Base-by-base conservation (phyloP, 306 rosid genomes). In the Arachis hypogaea region DNA sequence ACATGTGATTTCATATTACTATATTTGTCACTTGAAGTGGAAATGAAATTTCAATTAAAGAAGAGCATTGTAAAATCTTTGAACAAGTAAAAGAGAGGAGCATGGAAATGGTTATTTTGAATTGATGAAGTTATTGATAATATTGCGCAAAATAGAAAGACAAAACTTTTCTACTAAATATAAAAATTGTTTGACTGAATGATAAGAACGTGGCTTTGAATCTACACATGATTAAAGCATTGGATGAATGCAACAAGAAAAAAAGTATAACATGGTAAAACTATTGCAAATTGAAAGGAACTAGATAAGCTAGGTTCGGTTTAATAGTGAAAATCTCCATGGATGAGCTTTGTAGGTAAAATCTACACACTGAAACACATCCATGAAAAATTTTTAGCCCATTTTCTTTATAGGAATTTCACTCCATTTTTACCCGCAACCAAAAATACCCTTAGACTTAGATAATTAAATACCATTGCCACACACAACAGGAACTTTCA, bases 1-100 rank as follows among this genome's bases (percentile, higher is more conserved):
- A 79, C 8, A 57, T 38, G 9, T 46, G 41, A 69, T 73, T 78
- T 44, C 64, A 71, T 51, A 54, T 0, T 22, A 22, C 1, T 22
- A 22, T 22, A 22, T 76, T 66, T 73, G 60, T 16, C 42, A 9
- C 51, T 84, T 65, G 38, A 63, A 44, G 46, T 75, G 43, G 43
- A 75, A 75, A 74, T 29, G n/a, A 59, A 41, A 64, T 50, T 64
- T 33, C 41, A 68, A 29, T 16, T 6, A 63, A 11, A 28, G 66
- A 52, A 44, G 71, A 76, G 36, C 30, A 58, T 59, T 43, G 58
- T 71, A 72, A 71, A 29, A 45, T 60, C 50, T 62, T 66, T 45
- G 62, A 71, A 6, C 14, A 64, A 63, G 46, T 59, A 41, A 74
- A 61, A 56, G 65, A 63, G 63, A 69, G 54, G 66, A 59, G 41